Base-by-base conservation (phyloP, 306 rosid genomes). In the Corylus americana region DNA sequence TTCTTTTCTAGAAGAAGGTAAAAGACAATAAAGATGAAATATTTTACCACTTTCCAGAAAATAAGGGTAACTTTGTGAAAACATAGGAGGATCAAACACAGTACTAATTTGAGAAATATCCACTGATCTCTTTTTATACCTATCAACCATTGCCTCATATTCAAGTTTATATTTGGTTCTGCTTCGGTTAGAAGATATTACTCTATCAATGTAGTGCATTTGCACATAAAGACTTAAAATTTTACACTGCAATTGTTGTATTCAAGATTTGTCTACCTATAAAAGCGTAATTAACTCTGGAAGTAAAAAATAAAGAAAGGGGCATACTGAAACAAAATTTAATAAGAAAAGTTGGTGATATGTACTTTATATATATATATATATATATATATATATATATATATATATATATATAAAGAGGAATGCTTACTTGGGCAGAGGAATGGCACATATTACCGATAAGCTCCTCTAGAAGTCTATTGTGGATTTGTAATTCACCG, bases 381-480 rank as follows among this genome's bases (percentile, higher is more conserved):
- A 22, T 22, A 22, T 22, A 22, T 22, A 22, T 22, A 22, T 22
- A 22, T 22, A 22, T 22, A 22, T 22, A 22, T 22, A 22, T 22
- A n/a, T n/a, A n/a, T n/a, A n/a, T n/a, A 22, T 22, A 22, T 35
- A 39, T 39, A 39, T 39, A 39, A 57, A 77, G 70, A 17, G 11
- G 57, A 79, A 71, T 29, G 74, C 98, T 91, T 90, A 93, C 99
- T 81, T 95, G 99, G 82, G 98, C 94, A 50, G 99, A 95, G 58
- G 98, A 91, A 91, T 95, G 99, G 64, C 94, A 85, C 99, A 95
- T 93, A 81, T 88, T 89, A 76, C 86, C 90, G 73, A 91, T 91
- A 78, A 95, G 86, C 91, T 95, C 99, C 79, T 87, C 91, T 81
- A 95, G 83, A 85, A 95, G 96, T 78, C 82, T 87, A 78, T 77